These are phyloP conservation scores for Saccharomyces pastorianus DNA, from an alignment of 1,139 yeast species.

Conservation along the genomic window DNA sequence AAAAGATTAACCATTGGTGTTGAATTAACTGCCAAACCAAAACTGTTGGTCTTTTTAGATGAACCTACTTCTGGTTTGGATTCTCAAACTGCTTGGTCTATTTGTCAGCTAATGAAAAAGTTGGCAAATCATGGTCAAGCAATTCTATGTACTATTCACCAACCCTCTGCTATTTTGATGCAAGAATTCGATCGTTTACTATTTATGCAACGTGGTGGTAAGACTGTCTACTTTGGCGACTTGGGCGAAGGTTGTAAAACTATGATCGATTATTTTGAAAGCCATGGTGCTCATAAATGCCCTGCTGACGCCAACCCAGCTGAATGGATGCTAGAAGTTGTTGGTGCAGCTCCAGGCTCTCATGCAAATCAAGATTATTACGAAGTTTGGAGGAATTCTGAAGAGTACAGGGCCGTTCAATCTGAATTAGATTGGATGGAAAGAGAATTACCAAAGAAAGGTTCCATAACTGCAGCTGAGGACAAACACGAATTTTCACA, in stretches of 20 bases:
- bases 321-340: slow-evolving; percentile 72
- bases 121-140: slow-evolving; percentile 47
- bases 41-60: slow-evolving; percentile 42
- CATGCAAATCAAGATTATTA: slow-evolving; percentile 54
- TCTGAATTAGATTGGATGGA: slow-evolving; percentile 40
- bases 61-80: slow-evolving; percentile 50
- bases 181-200: slow-evolving; percentile 69
- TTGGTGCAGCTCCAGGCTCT: slow-evolving; percentile 74
- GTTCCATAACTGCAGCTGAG: slow-evolving; percentile 33
- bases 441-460: slow-evolving; percentile 33
- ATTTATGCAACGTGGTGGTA: slow-evolving; percentile 64
- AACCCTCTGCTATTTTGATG: slow-evolving; percentile 66
- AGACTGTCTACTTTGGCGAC: slow-evolving; percentile 73
- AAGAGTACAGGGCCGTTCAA: slow-evolving; percentile 41
- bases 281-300: slow-evolving; percentile 55
- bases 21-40: slow-evolving; percentile 46
- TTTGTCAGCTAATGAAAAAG: slow-evolving; percentile 38
- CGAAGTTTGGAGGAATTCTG: slow-evolving; percentile 55
- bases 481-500: slow-evolving; percentile 35
- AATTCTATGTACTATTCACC: slow-evolving; percentile 51
- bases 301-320: slow-evolving; percentile 67
- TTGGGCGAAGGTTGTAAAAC: slow-evolving; percentile 55
- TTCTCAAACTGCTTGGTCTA: slow-evolving; percentile 50
- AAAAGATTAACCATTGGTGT: slow-evolving; percentile 54
- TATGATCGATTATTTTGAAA: slow-evolving; percentile 59